phyloP scores from a whole-genome alignment of 768 basidiomycete species.

The Leccinum arenicola region DNA sequence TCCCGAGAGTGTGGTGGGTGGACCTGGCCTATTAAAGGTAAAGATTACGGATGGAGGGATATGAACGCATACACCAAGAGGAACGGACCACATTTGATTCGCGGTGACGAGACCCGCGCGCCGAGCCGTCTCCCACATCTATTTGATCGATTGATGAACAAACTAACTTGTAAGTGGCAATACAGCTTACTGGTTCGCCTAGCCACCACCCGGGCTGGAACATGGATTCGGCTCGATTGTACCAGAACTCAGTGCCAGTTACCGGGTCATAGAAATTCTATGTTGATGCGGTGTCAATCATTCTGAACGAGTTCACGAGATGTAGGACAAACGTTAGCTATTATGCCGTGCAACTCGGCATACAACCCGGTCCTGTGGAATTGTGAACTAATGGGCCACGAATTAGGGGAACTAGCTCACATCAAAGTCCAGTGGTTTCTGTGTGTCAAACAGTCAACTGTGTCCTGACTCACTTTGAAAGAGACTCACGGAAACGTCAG shows the following conservation, averaged over 20 bases:
- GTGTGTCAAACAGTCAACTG: conserved; percentile 1
- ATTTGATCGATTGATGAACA: neutral
- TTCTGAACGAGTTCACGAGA: neutral
- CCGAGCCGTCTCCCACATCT: conserved; percentile 91
- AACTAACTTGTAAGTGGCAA: neutral
- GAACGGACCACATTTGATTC: conserved; percentile 86
- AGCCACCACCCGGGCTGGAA: conserved; percentile 81
- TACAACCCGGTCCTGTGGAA: conserved; percentile 79
- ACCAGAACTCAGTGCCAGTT: conserved; percentile 62
- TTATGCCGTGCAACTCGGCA: conserved; percentile 87
- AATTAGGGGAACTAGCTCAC: conserved; percentile 37
- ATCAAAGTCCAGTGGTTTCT: conserved; percentile 92
- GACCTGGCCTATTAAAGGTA: conserved; percentile 65
- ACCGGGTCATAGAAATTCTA: conserved; percentile 88
- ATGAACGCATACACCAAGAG: neutral
- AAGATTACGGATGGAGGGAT: neutral
- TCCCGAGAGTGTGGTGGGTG: conserved; percentile 65
- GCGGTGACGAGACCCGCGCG: conserved; percentile 73
- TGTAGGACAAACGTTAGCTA: conserved; percentile 65
- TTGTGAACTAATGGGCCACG: neutral
- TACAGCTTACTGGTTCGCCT: conserved; percentile 78
- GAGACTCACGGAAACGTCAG: conserved; percentile 82
- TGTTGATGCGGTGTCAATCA: neutral
- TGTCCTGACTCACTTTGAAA: neutral
- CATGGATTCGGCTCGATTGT: conserved; percentile 57